phyloP scores from a whole-genome alignment of 2,329 filamentous ascomycete species.

The Dactylellina parvicollis region DNA sequence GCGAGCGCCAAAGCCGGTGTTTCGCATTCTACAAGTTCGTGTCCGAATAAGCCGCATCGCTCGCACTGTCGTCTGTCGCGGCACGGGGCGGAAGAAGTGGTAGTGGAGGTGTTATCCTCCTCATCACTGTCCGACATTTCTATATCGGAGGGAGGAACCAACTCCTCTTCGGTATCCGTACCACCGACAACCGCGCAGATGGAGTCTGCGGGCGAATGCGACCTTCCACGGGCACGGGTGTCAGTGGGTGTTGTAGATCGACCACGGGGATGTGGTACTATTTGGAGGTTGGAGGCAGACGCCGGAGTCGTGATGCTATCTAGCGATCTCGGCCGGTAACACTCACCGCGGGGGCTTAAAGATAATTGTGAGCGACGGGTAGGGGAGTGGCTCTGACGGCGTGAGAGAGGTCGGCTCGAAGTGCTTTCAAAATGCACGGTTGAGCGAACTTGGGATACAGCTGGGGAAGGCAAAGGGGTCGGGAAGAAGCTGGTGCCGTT shows the following conservation, averaged over 20 bases:
- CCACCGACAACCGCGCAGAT: slow-evolving; percentile 54
- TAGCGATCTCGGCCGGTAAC: slow-evolving; percentile 53
- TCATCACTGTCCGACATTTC: slow-evolving; percentile 49
- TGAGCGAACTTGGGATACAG: slow-evolving; percentile 50
- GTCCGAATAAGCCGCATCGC: slow-evolving; percentile 51
- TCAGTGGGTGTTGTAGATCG: slow-evolving; percentile 52
- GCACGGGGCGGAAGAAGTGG: slow-evolving; percentile 49
- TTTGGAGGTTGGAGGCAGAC: slow-evolving; percentile 17
- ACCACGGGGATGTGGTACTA: slow-evolving; percentile 35
- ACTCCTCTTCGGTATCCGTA: slow-evolving; percentile 52
- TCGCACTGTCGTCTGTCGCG: slow-evolving; percentile 53
- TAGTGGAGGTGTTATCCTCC: slow-evolving; percentile 50
- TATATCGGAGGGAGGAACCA: slow-evolving; percentile 50
- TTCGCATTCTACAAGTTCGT: slow-evolving; percentile 49
- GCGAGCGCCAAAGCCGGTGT: slow-evolving; percentile 39
- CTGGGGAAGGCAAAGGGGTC: slow-evolving; percentile 48
- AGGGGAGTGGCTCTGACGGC: slow-evolving; percentile 52
- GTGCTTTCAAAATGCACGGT: slow-evolving; percentile 46
- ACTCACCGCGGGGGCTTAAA: slow-evolving; percentile 52
- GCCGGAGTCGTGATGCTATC: slow-evolving; percentile 51
- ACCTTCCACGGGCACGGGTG: slow-evolving; percentile 53
- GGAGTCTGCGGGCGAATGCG: slow-evolving; percentile 52
- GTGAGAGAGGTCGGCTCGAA: slow-evolving; percentile 45
- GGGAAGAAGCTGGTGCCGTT: slow-evolving; percentile 42
- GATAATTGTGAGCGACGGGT: slow-evolving; percentile 48